phyloP scores from a whole-genome alignment of 2,329 filamentous ascomycete species.

The Dothideomycetidae sp. region DNA sequence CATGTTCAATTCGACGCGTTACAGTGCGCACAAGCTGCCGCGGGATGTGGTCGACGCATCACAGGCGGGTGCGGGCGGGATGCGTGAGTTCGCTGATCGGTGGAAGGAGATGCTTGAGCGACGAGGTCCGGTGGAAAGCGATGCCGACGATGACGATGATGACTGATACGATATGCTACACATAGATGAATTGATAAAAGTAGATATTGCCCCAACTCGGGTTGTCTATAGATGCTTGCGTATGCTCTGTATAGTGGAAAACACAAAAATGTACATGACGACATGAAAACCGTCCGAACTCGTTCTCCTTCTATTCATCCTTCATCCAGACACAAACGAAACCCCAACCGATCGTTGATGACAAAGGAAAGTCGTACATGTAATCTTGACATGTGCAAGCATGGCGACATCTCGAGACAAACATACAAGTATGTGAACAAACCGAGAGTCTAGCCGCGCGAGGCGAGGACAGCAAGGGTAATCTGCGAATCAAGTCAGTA shows the following conservation, averaged over 20 bases:
- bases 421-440: too few species aligned
- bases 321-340: background rate
- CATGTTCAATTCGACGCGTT: constrained; percentile 71
- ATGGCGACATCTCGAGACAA: background rate
- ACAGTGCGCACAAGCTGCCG: constrained; percentile 89
- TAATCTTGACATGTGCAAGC: background rate
- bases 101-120: constrained; percentile 35
- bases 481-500: constrained; percentile 16
- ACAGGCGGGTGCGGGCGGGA: constrained; percentile 47
- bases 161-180: too few species aligned
- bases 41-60: constrained; percentile 72
- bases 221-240: too few species aligned
- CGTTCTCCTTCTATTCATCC: background rate
- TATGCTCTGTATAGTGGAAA: background rate
- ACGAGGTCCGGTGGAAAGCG: constrained; percentile 18
- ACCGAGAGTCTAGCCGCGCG: constrained; percentile 9
- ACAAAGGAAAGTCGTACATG: too few species aligned
- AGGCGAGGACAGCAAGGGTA: constrained; percentile 23
- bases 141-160: constrained; percentile 19
- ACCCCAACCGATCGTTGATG: background rate
- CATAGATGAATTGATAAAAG: too few species aligned
- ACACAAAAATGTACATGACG: background rate
- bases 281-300: background rate
- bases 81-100: constrained; percentile 50
- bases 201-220: too few species aligned